Conservation (phyloP, 768 basidiomycete species). For the Phlebiopsis flavidoalba region DNA sequence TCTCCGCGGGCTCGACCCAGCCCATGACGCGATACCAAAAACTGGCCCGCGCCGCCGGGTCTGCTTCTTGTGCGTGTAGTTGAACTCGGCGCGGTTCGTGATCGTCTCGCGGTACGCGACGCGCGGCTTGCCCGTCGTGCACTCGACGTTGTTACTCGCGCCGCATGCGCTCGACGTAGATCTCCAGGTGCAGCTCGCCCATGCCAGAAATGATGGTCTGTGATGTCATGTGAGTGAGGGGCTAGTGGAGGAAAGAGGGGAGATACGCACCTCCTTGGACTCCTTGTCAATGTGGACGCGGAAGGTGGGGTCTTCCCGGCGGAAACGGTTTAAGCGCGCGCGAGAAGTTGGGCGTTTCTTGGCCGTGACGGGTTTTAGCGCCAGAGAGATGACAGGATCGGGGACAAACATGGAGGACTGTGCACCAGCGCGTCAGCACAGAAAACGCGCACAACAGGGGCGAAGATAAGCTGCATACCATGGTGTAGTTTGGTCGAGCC, state of each 20-base stretch:
- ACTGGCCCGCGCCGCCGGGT: constrained; percentile 97
- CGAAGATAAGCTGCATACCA: constrained; percentile 49
- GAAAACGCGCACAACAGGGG: not conserved
- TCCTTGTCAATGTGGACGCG: constrained; percentile 92
- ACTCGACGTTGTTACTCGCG: constrained; percentile 95
- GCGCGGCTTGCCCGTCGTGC: constrained; percentile 90
- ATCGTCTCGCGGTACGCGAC: constrained; percentile 97
- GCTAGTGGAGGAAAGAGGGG: not conserved
- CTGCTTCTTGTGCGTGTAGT: constrained; percentile 97
- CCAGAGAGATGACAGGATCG: constrained; percentile 94
- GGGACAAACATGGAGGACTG: constrained; percentile 99
- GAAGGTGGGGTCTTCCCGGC: constrained; percentile 99
- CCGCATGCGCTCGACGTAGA: constrained; percentile 98
- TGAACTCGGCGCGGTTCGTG: constrained; percentile 74
- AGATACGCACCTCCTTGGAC: constrained; percentile 78
- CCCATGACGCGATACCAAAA: constrained; percentile 91
- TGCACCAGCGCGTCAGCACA: too few species aligned
- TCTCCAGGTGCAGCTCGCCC: constrained; percentile 98
- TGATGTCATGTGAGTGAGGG: not conserved
- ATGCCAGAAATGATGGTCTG: constrained; percentile 99
- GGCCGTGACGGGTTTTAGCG: constrained; percentile 88
- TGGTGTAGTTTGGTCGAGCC: constrained; percentile 84
- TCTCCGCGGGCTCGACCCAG: constrained; percentile 71
- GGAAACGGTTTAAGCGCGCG: constrained; percentile 93
- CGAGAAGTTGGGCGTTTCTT: constrained; percentile 95